phyloP scores from a whole-genome alignment of 179 eudicot species.

The Heliamphora ciliata region DNA sequence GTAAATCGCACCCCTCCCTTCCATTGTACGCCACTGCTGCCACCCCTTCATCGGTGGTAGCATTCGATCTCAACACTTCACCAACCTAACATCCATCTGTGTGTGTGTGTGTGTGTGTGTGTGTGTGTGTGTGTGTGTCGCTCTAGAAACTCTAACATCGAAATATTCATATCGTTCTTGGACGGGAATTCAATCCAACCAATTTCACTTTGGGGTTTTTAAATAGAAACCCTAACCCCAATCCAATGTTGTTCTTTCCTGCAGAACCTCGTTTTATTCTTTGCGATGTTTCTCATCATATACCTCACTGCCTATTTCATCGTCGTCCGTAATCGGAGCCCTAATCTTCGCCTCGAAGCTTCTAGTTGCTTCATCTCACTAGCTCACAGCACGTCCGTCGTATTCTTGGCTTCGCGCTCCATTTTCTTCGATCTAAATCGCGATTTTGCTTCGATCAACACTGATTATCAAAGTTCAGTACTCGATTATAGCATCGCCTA shows the following conservation, averaged over 20 bases:
- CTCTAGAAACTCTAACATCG: no score
- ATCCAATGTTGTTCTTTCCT: conserved; percentile 4
- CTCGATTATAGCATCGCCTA: conserved; percentile 72
- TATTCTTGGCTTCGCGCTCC: conserved; percentile 37
- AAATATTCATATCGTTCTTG: no score
- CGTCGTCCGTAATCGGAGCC: conserved; percentile 47
- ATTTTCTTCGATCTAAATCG: conserved; percentile 25
- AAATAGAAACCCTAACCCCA: conserved; percentile 19
- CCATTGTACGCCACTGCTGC: no score
- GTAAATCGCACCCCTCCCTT: no score
- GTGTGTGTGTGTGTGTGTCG: no score
- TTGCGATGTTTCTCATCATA: conserved; percentile 31
- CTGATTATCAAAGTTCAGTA: conserved; percentile 32
- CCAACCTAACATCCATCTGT: no score
- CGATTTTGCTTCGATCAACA: conserved; percentile 42
- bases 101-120: no score
- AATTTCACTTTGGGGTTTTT: neutral
- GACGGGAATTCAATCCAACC: no score
- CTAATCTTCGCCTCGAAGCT: conserved; percentile 58
- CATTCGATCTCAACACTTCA: no score
- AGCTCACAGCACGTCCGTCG: conserved; percentile 65
- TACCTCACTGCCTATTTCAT: conserved; percentile 41
- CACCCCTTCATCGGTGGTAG: no score
- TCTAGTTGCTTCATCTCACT: conserved; percentile 62
- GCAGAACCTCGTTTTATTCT: conserved; percentile 25